Evolutionary conservation across 140 eudicot genomes (phyloP).

Genomic region (Senecio squalidus): DNA sequence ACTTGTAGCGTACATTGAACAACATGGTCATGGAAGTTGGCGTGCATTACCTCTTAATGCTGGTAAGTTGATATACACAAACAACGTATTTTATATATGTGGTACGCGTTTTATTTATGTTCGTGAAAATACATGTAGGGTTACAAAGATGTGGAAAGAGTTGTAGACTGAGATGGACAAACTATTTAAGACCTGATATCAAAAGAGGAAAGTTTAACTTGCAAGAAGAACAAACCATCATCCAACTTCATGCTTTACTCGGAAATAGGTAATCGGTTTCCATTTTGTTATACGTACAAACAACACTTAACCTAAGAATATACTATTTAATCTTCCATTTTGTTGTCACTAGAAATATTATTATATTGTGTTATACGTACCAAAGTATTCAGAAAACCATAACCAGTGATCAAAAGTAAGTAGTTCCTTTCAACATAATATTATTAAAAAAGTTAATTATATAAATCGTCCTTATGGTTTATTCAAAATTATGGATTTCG

Average conservation of each 20-base stretch:
- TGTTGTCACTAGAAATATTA: too few species aligned
- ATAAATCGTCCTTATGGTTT: too few species aligned
- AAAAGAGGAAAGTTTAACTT: conserved; percentile 58
- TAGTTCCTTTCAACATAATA: too few species aligned
- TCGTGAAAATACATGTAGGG: conserved; percentile 25
- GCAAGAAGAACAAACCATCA: conserved; percentile 63
- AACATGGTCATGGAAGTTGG: conserved; percentile 72
- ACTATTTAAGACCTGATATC: conserved; percentile 62
- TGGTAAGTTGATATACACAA: conserved; percentile 24
- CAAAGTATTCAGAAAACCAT: too few species aligned
- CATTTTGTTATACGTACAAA: too few species aligned
- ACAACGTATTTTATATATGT: too few species aligned
- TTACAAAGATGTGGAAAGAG: conserved; percentile 67
- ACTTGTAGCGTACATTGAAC: conserved; percentile 43
- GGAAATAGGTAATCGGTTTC: conserved; percentile 52
- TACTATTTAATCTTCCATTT: too few species aligned
- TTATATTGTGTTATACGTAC: too few species aligned
- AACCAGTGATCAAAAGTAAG: too few species aligned
- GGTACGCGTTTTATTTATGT: background rate
- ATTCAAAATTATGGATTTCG: too few species aligned
- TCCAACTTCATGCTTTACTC: conserved; percentile 69
- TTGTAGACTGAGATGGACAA: conserved; percentile 65
- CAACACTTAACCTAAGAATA: too few species aligned
- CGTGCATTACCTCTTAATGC: conserved; percentile 61
- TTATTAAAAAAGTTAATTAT: too few species aligned